Percentiles rank a stretch among this genome's conserved stretches.
phyloP scores from a whole-genome alignment of 768 basidiomycete genomes.

The Phylloporus sp. region DNA sequence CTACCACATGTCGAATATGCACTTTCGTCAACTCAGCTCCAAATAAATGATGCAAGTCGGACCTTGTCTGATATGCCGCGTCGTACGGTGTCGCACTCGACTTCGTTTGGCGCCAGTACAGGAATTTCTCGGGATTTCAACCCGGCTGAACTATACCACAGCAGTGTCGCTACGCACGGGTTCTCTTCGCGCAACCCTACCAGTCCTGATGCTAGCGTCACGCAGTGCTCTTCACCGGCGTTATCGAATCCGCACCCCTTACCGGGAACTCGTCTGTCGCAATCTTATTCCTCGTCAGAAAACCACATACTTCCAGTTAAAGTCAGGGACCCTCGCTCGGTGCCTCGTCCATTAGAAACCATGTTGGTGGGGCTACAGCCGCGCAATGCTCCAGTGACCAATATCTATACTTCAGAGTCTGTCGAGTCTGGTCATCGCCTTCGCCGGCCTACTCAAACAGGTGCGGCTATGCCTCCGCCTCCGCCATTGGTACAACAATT shows the following conservation, averaged over 20 bases:
- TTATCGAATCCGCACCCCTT: neutral
- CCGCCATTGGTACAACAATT: neutral
- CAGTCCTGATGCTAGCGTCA: neutral
- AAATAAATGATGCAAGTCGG: neutral
- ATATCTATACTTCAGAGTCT: neutral
- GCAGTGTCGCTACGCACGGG: constrained; percentile 4
- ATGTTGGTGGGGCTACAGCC: neutral
- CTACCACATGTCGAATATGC: constrained; percentile 1
- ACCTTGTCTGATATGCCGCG: neutral
- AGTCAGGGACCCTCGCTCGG: neutral
- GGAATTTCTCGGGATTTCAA: constrained; percentile 2
- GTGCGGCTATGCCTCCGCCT: neutral
- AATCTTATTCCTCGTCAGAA: neutral
- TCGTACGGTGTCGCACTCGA: constrained; percentile 6
- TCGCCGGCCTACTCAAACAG: neutral
- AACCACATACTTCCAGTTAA: neutral
- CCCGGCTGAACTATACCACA: constrained; percentile 17
- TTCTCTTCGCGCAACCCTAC: constrained; percentile 2
- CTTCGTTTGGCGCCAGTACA: constrained; percentile 1
- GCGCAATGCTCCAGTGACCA: neutral
- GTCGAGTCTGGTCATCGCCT: neutral
- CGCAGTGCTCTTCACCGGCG: neutral
- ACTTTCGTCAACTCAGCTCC: neutral
- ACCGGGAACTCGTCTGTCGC: neutral
- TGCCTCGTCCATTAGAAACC: neutral